Conservation (phyloP, 805 yeast genomes). For the Monosporozyma solicola region DNA sequence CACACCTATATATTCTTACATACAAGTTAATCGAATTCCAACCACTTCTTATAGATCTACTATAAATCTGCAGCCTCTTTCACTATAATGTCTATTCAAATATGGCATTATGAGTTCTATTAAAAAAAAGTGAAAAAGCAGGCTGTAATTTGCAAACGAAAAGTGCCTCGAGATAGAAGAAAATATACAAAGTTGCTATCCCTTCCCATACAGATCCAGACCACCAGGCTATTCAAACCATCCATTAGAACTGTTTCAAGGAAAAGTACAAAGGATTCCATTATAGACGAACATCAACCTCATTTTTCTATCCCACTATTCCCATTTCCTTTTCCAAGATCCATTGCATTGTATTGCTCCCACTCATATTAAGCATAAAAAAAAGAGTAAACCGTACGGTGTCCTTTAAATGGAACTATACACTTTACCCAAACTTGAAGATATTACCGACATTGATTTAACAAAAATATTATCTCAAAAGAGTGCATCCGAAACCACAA, state of each 20-base stretch:
- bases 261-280: neutral
- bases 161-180: neutral
- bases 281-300: neutral
- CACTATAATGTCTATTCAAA: neutral
- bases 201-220: neutral
- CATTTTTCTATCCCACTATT: neutral
- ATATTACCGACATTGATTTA: neutral
- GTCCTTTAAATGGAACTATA: neutral
- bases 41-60: neutral
- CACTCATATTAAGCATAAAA: neutral
- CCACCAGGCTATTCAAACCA: neutral
- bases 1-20: too few species aligned
- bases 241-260: neutral
- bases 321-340: neutral
- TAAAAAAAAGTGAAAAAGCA: neutral
- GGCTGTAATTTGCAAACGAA: neutral
- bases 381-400: neutral
- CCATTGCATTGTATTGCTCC: neutral
- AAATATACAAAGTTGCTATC: neutral
- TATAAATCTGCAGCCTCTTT: neutral
- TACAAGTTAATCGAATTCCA: too few species aligned
- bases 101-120: neutral
- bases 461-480: neutral
- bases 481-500: neutral
- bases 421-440: neutral